Evolutionary conservation across 2,329 filamentous ascomycete species (phyloP).

Genomic region (Penicillium digitatum): DNA sequence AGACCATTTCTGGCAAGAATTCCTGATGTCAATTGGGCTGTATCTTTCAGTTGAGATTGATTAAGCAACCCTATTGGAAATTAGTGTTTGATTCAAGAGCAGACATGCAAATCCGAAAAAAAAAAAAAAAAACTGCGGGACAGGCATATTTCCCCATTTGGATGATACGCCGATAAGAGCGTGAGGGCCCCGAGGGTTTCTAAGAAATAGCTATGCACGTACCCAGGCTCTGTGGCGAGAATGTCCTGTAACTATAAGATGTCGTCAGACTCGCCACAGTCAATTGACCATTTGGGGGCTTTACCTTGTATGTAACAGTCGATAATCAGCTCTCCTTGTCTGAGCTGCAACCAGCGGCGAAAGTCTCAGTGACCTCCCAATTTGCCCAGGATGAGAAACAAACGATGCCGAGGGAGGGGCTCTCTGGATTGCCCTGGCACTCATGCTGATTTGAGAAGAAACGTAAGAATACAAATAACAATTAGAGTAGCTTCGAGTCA

Average conservation of each 20-base stretch:
- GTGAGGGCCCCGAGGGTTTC: neutral
- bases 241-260: neutral
- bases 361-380: neutral
- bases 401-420: neutral
- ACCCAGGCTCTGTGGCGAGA: neutral
- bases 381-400: neutral
- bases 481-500: neutral
- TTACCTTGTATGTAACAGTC: neutral
- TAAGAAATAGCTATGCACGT: neutral
- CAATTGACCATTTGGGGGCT: neutral
- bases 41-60: neutral
- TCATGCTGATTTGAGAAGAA: neutral
- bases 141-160: conserved; percentile 9
- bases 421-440: neutral
- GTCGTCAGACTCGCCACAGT: neutral
- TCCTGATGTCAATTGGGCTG: neutral
- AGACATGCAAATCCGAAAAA: neutral
- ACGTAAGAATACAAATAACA: neutral
- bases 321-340: neutral
- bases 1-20: conserved; percentile 8
- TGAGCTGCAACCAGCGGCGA: neutral
- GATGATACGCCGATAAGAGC: conserved; percentile 11
- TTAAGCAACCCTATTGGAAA: conserved; percentile 1
- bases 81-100: conserved; percentile 3
- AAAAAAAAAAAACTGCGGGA: conserved; percentile 9